Conservation (phyloP, 306 rosid species). For the Biancaea sappan region DNA sequence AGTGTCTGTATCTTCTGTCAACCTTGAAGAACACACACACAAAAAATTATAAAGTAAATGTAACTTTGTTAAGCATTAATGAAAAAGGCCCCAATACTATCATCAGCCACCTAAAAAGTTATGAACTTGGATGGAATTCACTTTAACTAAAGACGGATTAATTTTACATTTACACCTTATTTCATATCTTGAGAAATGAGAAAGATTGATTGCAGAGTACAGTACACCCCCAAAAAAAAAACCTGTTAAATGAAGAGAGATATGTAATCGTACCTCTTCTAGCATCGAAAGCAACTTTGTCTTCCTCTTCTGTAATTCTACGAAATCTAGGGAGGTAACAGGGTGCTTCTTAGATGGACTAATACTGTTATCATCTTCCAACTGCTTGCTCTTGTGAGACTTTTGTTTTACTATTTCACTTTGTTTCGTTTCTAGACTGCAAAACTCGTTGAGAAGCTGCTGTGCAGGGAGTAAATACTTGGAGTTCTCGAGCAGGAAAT, state of each 20-base stretch:
- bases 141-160: conserved; percentile 23
- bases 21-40: conserved; percentile 42
- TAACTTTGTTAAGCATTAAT: conserved; percentile 2
- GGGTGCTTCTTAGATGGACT: conserved; percentile 56
- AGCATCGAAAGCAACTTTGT: conserved; percentile 82
- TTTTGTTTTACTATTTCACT: conserved; percentile 45
- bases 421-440: conserved; percentile 68
- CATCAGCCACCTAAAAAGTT: conserved; percentile 35
- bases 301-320: conserved; percentile 84
- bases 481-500: conserved; percentile 59
- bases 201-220: conserved; percentile 14
- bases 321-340: conserved; percentile 67
- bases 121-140: conserved; percentile 3
- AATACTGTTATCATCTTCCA: conserved; percentile 47
- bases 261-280: conserved; percentile 74
- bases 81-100: conserved; percentile 35
- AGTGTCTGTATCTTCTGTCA: conserved; percentile 85
- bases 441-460: conserved; percentile 81
- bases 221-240: not conserved
- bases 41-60: too few species aligned
- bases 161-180: not conserved
- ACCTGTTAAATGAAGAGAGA: conserved; percentile 33
- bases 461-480: conserved; percentile 72
- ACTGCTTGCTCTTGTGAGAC: conserved; percentile 48
- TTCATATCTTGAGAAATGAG: conserved; percentile 25